phyloP scores from a whole-genome alignment of 345 rosid genomes.

The Aquilaria malaccensis region DNA sequence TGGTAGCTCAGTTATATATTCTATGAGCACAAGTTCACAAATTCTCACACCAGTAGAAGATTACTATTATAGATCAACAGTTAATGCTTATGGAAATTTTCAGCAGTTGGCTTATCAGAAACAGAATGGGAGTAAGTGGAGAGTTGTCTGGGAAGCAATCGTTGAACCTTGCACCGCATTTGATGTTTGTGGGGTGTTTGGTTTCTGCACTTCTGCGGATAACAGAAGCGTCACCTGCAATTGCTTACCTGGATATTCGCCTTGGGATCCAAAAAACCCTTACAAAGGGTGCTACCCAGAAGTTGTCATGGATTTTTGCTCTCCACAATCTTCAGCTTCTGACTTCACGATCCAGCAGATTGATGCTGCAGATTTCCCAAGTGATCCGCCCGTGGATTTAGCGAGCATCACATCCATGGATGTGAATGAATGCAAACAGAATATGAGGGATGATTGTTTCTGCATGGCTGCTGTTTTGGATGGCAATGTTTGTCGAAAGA shows the following conservation, averaged over 20 bases:
- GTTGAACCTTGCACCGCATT: conserved; percentile 19
- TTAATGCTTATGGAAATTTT: conserved; percentile 23
- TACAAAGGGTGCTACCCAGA: conserved; percentile 30
- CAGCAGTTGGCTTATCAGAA: conserved; percentile 19
- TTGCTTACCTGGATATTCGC: conserved; percentile 26
- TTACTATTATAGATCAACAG: conserved; percentile 21
- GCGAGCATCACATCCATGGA: conserved; percentile 3
- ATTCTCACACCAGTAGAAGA: conserved; percentile 20
- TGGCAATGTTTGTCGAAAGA: conserved; percentile 17
- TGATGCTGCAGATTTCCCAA: conserved; percentile 21
- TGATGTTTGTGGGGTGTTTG: conserved; percentile 26
- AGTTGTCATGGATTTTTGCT: conserved; percentile 24
- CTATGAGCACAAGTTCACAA: neutral
- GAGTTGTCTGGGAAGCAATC: conserved; percentile 16
- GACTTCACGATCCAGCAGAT: conserved; percentile 12
- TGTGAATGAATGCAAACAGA: conserved; percentile 15
- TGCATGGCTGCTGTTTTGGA: conserved; percentile 21
- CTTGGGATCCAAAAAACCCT: conserved; percentile 23
- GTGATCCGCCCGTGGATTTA: conserved; percentile 11
- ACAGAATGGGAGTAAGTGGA: conserved; percentile 19
- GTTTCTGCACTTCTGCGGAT: conserved; percentile 25
- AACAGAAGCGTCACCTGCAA: conserved; percentile 9
- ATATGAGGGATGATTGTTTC: conserved; percentile 22
- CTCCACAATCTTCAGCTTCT: conserved; percentile 12
- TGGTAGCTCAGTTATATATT: neutral